Base-by-base conservation (phyloP, 2,329 filamentous ascomycete species). In the Colletotrichum sp. region DNA sequence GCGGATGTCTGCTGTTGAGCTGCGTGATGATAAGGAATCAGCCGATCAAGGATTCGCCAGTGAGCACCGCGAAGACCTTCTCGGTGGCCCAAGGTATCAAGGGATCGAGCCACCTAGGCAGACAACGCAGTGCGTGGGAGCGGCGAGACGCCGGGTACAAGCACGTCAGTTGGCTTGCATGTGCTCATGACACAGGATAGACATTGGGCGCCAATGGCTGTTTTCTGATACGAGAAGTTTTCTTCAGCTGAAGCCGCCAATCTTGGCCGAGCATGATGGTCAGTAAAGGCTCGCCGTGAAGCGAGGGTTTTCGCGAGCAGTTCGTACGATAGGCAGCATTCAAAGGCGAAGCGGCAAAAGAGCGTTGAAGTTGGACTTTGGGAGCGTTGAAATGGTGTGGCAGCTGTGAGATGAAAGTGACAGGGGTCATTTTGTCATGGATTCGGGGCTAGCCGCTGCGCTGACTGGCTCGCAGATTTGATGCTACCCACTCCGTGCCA, bases 391-490 rank as follows among this genome's bases (percentile, higher is more conserved):
- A 73, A 69, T 75, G 73, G 73, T 75, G 73, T 75, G 69, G 73
- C 73, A 75, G 69, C 70, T 73, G 73, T 63, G 26, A 68, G 73
- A 73, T 59, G 34, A 64, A 69, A 69, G 32, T n/a, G 69, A 73
- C 73, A 75, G 69, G 73, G 73, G 73, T 73, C 43, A 48, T 43
- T 73, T 58, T 59, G 69, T 69, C 73, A 73, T 73, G 69, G 69
- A 75, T 75, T 73, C 58, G 64, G 69, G 63, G 73, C 69, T 73
- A 75, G 64, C 69, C 73, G 70, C 73, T 75, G 73, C 70, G 64
- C 36, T 75, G 69, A 73, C 56, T 75, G 69, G 69, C 73, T 73
- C 73, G 73, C 69, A 75, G 73, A 73, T 73, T 75, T 56, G 63
- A 68, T 75, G 43, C 56, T 32, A 75, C 69, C 56, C 34, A 68